Evolutionary conservation across 2,329 filamentous ascomycete species (phyloP), one percentile per base, ranked within the genome.

Genomic region (Onygena corvina): DNA sequence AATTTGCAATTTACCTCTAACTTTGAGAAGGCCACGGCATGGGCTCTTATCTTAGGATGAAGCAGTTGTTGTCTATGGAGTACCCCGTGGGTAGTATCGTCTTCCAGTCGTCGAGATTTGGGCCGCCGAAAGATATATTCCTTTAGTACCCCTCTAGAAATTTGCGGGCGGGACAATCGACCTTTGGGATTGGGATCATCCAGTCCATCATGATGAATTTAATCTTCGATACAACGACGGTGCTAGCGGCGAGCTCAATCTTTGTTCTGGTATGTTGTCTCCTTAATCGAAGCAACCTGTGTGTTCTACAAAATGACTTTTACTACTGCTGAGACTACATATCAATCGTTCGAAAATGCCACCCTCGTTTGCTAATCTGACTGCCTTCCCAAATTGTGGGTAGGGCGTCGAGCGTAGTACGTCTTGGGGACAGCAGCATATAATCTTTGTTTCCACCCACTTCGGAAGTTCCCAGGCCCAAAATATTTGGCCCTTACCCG

Each of bases 401-500:
- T 40, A 21, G 42, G 42, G 42, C 20, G 18, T n/a, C 8, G 23
- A 20, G n/a, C 20, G 12, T 46, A 46, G 42, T 46, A 30, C 20
- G 16, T 31, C 23, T 16, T 46, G 23, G 42, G 25, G 6, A 46
- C n/a, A 46, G 42, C 25, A 14, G 14, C 18, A 46, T 46, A 46
- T 61, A 48, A 56, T 48, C 7, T 57, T 12, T 58, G 47, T 44
- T 55, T 61, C 23, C 59, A 60, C 25, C 59, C 59, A 6, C 51
- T 61, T 1, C 49, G 50, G n/a, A 53, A 49, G 18, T 59, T 57
- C 34, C 58, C 59, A 3, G 59, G 59, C 7, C 56, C 59, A 1
- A 48, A 52, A 6, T 52, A 34, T 49, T 53, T 53, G 4, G 56
- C 54, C 14, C 20, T 54, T 7, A 56, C 50, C 12, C 49, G 50